Evolutionary conservation across 108 stramenopile species (phyloP).

Genomic region (Bacterosira constricta): DNA sequence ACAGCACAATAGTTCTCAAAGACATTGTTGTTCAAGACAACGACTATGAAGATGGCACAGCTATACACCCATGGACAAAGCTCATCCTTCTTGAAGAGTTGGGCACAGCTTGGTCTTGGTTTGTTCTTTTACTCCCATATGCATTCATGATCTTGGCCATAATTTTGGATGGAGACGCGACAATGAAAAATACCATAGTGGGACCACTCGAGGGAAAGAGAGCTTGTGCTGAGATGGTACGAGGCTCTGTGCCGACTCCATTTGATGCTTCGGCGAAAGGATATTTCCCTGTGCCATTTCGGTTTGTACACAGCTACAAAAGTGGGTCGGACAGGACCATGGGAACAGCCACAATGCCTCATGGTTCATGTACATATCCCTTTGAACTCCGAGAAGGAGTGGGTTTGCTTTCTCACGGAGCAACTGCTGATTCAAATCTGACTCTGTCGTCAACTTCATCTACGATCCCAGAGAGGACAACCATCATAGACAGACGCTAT

Average conservation of each 20-base stretch:
- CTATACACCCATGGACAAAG: constrained; percentile 70
- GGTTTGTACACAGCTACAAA: constrained; percentile 2
- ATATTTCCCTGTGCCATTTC: constrained; percentile 48
- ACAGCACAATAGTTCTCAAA: constrained; percentile 37
- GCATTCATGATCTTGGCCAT: constrained; percentile 59
- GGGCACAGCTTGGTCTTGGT: constrained; percentile 78
- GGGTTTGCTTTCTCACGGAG: constrained; percentile 41
- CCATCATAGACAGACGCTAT: constrained; percentile 42
- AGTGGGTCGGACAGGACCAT: background rate
- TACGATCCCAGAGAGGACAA: constrained; percentile 3
- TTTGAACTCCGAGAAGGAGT: constrained; percentile 43
- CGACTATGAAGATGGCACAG: constrained; percentile 20
- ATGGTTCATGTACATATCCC: constrained; percentile 43
- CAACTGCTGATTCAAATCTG: background rate
- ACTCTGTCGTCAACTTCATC: constrained; percentile 2
- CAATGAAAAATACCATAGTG: constrained; percentile 35
- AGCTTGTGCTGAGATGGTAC: constrained; percentile 26
- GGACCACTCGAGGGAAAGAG: constrained; percentile 43
- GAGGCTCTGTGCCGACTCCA: constrained; percentile 24
- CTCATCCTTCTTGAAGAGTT: constrained; percentile 77
- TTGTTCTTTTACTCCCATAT: constrained; percentile 72
- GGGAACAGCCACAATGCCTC: background rate
- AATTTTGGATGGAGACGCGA: constrained; percentile 49
- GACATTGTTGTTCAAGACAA: constrained; percentile 27
- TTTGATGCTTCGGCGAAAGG: constrained; percentile 35